Base-by-base conservation (phyloP, 2,329 filamentous ascomycete species). In the Didymella sp. region DNA sequence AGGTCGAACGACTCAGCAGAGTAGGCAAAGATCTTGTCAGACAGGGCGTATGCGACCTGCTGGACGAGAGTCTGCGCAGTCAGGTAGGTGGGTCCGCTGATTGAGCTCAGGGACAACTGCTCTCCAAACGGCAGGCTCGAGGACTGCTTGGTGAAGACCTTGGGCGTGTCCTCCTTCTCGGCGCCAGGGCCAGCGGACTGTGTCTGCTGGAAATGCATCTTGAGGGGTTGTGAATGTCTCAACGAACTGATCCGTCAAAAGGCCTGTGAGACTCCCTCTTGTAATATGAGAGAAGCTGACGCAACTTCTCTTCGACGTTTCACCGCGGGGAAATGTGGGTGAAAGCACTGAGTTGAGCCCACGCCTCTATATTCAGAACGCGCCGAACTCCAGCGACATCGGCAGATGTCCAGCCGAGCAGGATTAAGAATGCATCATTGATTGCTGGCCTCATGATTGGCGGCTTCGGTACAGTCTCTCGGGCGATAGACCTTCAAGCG, bases 21-120 rank as follows among this genome's bases (percentile, higher is more conserved):
- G 82, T 96, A 98, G 54, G 93, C 90, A 81, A 96, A 99, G 79
- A 98, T 88, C 83, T 96, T 96, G 82, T 98, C 93, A 54, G 94
- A 98, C 60, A 99, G 84, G 62, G 91, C 86, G 80, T 96, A 99
- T 59, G 94, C 92, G 63, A 98, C 89, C 79, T 99, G 95, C 81
- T 99, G 95, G 63, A 98, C 89, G 53, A 99, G 86, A 21, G 92
- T 87, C 80, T 99, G 95, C 27, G 92, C 91, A 37, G 94, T 98
- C 60, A 94, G 85, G 79, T 99, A 99, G 53, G 91, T 95, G 65
- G 94, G 91, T 15, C 94, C 95, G 59, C 85, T 88, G 76, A 98
- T 90, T 57, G 81, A 80, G 51, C 79, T 78, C 58, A 86, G 76
- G 30, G 80, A 63, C 55, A 84, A 75, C 59, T 81, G 68, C 63